A percentile compares a stretch with the other conserved stretches of the same genome.
Conservation (phyloP, 2,329 filamentous ascomycete genomes). For the Nothophaeocryptopus gaeumannii region DNA sequence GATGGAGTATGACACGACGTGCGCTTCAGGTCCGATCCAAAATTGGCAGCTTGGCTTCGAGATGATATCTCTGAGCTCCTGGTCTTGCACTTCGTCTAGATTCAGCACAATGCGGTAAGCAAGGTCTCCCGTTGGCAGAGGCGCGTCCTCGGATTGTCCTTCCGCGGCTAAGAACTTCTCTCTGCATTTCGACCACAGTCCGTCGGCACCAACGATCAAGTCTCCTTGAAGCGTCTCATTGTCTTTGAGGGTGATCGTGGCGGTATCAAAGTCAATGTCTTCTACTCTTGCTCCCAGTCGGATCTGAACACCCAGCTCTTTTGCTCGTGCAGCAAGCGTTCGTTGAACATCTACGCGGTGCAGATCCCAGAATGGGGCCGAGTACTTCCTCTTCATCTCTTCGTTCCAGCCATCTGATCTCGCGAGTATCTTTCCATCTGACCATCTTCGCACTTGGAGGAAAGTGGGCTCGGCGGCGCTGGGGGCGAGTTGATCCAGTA, state of each 20-base stretch:
- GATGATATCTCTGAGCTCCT: conserved; percentile 53
- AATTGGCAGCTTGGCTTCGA: conserved; percentile 54
- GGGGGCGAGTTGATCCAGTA: conserved; percentile 44
- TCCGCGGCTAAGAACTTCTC: conserved; percentile 47
- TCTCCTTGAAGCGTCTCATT: conserved; percentile 50
- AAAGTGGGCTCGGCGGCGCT: conserved; percentile 46
- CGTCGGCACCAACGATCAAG: conserved; percentile 62
- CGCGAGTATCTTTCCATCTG: conserved; percentile 47
- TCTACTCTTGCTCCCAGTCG: conserved; percentile 49
- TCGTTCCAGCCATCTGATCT: conserved; percentile 52
- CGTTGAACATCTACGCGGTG: conserved; percentile 62
- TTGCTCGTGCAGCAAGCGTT: conserved; percentile 51
- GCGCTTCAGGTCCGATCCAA: conserved; percentile 62
- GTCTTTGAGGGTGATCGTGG: conserved; percentile 41
- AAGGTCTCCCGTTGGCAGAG: conserved; percentile 61
- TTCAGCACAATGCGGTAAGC: conserved; percentile 62
- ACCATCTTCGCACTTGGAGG: conserved; percentile 54
- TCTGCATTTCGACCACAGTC: conserved; percentile 60
- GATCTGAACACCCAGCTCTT: conserved; percentile 53
- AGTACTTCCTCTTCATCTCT: conserved; percentile 55
- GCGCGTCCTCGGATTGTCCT: conserved; percentile 40
- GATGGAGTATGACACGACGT: conserved; percentile 63
- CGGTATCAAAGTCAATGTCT: conserved; percentile 48
- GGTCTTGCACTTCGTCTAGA: conserved; percentile 52
- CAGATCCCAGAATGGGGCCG: conserved; percentile 58